phyloP scores from a whole-genome alignment of 192 early-diverging fungal species.

The Coemansia sp. region DNA sequence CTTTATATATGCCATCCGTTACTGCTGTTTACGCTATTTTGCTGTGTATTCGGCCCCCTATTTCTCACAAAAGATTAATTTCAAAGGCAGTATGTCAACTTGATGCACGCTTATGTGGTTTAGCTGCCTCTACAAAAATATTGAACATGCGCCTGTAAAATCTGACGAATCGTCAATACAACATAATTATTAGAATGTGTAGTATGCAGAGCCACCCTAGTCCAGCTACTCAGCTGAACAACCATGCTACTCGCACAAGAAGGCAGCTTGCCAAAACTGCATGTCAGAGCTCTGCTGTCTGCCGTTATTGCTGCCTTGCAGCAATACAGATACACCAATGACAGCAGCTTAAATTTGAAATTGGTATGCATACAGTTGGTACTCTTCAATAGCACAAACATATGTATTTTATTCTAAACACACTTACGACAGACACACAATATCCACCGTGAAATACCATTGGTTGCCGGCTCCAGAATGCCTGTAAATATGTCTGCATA shows the following conservation, averaged over 20 bases:
- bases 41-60: not conserved
- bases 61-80: not conserved
- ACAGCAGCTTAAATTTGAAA: not conserved
- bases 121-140: not conserved
- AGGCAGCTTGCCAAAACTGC: not conserved
- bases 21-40: not conserved
- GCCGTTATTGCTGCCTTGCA: not conserved
- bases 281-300: not conserved
- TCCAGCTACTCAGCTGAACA: not conserved
- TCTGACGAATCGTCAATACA: no score
- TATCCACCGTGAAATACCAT: not conserved
- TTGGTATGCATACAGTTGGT: not conserved
- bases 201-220: not conserved
- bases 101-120: not conserved
- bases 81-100: not conserved
- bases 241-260: not conserved
- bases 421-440: no score
- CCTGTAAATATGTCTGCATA: not conserved
- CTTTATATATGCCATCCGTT: not conserved
- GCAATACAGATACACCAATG: not conserved
- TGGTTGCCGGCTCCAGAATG: not conserved
- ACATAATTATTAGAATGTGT: no score
- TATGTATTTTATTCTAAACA: not conserved
- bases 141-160: not conserved
- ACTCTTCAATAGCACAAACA: not conserved